Conservation (phyloP, 2,329 filamentous ascomycete genomes). For the Claviceps digitariae region DNA sequence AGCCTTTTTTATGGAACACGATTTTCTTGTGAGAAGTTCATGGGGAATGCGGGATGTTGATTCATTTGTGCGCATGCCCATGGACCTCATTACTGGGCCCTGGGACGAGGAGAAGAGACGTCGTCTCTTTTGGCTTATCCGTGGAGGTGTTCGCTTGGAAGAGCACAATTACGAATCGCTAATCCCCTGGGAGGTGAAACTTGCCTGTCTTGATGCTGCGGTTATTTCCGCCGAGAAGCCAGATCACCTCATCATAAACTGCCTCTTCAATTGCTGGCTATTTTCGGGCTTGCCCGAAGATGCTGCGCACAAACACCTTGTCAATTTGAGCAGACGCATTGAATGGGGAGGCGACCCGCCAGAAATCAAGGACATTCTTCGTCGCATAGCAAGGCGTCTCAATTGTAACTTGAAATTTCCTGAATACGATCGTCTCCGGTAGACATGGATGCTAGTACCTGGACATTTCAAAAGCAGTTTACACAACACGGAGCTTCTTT, state of each 20-base stretch:
- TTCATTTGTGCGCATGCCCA: conserved; percentile 24
- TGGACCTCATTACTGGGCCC: conserved; percentile 25
- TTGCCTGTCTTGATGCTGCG: conserved; percentile 23
- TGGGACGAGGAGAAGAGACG: conserved; percentile 26
- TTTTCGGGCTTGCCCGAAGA: conserved; percentile 18
- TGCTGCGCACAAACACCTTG: conserved; percentile 13
- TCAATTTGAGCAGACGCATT: conserved; percentile 15
- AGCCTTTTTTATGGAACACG: conserved; percentile 9
- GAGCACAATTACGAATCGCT: conserved; percentile 11
- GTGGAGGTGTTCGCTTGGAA: conserved; percentile 22
- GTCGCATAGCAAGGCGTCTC: conserved; percentile 5
- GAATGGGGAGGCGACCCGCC: conserved; percentile 18
- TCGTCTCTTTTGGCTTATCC: conserved; percentile 32
- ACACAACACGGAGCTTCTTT: no score
- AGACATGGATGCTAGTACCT: no score
- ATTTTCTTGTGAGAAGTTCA: no score
- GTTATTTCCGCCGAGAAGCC: conserved; percentile 16
- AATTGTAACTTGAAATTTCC: conserved; percentile 7
- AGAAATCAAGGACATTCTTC: conserved; percentile 13
- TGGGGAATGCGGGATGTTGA: conserved; percentile 25
- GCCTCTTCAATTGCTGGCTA: conserved; percentile 16
- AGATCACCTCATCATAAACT: conserved; percentile 17
- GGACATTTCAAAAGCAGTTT: no score
- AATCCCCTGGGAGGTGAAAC: conserved; percentile 28
- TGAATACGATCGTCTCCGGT: background rate